Conservation (phyloP, 345 rosid species). For the Salix koriyanagi region DNA sequence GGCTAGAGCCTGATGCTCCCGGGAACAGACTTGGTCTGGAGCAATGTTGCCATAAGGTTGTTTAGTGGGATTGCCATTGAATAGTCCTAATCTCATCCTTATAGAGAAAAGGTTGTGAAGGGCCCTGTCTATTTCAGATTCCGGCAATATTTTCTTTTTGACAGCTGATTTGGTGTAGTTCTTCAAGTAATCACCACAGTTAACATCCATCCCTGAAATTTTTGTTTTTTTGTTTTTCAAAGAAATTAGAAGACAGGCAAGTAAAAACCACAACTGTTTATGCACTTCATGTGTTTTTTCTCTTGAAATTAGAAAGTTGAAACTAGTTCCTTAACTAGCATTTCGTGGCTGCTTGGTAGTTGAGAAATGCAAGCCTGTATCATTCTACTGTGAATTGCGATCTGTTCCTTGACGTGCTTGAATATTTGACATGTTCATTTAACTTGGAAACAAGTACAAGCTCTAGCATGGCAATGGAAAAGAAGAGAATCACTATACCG, state of each 20-base stretch:
- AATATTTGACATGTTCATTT: not conserved
- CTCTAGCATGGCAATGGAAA: not conserved
- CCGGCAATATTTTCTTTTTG: constrained; percentile 51
- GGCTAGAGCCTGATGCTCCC: constrained; percentile 66
- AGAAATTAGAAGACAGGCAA: not conserved
- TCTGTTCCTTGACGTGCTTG: not conserved
- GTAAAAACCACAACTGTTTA: not conserved
- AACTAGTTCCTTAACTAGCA: not conserved
- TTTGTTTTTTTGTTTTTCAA: not conserved
- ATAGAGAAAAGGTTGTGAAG: constrained; percentile 68
- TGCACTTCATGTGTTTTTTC: not conserved
- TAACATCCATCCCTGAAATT: constrained; percentile 84
- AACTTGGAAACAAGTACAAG: not conserved
- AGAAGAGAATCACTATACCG: constrained; percentile 29
- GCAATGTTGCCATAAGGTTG: constrained; percentile 60
- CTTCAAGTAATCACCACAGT: constrained; percentile 68
- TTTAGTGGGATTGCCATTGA: constrained; percentile 57
- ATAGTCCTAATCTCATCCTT: constrained; percentile 83
- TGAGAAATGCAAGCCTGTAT: not conserved
- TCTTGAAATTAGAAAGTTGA: not conserved
- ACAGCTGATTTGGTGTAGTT: constrained; percentile 70
- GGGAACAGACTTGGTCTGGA: constrained; percentile 57
- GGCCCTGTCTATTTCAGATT: constrained; percentile 60
- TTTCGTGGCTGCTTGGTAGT: not conserved
- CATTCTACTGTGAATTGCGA: not conserved